Conservation (phyloP, 2,329 filamentous ascomycete species). For the Neospermospora avenae region DNA sequence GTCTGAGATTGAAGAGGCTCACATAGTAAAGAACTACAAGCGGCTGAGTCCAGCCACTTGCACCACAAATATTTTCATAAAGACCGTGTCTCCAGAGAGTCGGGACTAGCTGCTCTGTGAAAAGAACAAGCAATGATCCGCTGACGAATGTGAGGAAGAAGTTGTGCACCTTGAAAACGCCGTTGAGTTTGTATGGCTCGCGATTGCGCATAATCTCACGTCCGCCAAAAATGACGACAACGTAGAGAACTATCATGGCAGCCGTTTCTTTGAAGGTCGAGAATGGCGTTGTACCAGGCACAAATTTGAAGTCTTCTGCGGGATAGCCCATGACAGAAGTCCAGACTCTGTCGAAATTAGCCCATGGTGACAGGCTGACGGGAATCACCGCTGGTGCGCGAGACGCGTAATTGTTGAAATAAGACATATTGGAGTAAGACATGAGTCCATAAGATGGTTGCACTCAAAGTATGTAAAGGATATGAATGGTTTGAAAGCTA, state of each 20-base stretch:
- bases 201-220: slow-evolving; percentile 29
- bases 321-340: slow-evolving; percentile 23
- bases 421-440: slow-evolving; percentile 14
- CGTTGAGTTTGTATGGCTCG: slow-evolving; percentile 26
- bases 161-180: slow-evolving; percentile 30
- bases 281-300: slow-evolving; percentile 24
- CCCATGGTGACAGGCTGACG: slow-evolving; percentile 25
- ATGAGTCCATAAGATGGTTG: slow-evolving; percentile 9
- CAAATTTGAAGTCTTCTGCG: slow-evolving; percentile 25
- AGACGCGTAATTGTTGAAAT: slow-evolving; percentile 9
- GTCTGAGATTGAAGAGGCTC: slow-evolving; percentile 41
- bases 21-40: slow-evolving; percentile 95
- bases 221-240: slow-evolving; percentile 29
- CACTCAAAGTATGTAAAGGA: neutral
- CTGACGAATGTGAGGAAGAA: slow-evolving; percentile 28
- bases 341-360: slow-evolving; percentile 24
- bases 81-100: slow-evolving; percentile 59
- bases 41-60: slow-evolving; percentile 90
- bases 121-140: slow-evolving; percentile 26
- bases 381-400: slow-evolving; percentile 13
- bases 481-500: neutral
- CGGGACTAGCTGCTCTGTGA: slow-evolving; percentile 29
- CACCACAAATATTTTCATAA: slow-evolving; percentile 81
- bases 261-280: slow-evolving; percentile 27
- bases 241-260: slow-evolving; percentile 25